Evolutionary conservation across 345 rosid genomes (phyloP), one percentile per base, ranked within the genome.

Genomic region (Hibiscus syriacus): DNA sequence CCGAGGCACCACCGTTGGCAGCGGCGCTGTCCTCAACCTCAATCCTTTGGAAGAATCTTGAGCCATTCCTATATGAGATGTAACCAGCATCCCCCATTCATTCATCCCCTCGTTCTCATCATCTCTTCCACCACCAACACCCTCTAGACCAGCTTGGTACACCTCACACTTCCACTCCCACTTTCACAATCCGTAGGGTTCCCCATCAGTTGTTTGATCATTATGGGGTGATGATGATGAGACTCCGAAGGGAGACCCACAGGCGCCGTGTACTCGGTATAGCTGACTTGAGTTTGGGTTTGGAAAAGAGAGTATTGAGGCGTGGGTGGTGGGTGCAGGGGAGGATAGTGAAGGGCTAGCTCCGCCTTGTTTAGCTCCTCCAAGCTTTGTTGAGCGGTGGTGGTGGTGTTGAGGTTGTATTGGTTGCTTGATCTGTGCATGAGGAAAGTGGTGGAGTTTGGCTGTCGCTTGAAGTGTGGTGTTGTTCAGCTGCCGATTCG

Each of bases 21-120:
- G 70, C 52, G 2, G 11, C 77, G 12, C 43, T 32, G 60, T 79
- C 86, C 65, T 87, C 82, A 70, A 73, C 87, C 78, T 82, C 75
- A 22, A 77, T 74, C 36, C 78, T 87, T 72, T 85, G 8, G 11
- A 7, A 38, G 90, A 79, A 70, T 75, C 85, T 32, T 80, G 84
- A 17, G 22, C 54, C 6, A 49, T 17, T 49, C 54, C 54, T 3
- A 19, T 61, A 2, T 85, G 90, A 66, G 86, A 72, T 45, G 85
- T 80, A 22, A 89, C 89, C 57, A 90, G 80, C 92, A 86, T 81
- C 3, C 79, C 80, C 98, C 98, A 90, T 65, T 87, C 95, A 46
- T 76, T 80, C 80, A 85, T 63, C 25, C 86, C 81, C 55, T 78
- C 20, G 19, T 46, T 46, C 19, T 46, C 80, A 3, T 76, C 77